A percentile compares a stretch with the other conserved stretches of the same genome.
These are phyloP conservation scores for Cyamopsis tetragonoloba DNA, from an alignment of 306 rosid genomes.

Conservation along the genomic window DNA sequence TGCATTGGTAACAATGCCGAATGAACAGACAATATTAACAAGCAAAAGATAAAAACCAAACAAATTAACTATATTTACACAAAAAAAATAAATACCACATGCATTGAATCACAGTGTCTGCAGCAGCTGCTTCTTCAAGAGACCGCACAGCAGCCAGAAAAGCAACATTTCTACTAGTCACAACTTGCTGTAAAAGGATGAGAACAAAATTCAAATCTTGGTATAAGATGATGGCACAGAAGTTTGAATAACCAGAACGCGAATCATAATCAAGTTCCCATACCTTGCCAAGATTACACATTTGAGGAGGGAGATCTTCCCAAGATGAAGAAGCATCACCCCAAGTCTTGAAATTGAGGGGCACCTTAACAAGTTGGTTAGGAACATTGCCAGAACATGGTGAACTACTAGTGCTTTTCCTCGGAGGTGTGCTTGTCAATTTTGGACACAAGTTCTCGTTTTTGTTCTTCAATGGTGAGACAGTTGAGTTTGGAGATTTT, in stretches of 20 bases:
- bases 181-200: constrained; percentile 46
- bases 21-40: background rate
- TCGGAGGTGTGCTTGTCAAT: constrained; percentile 11
- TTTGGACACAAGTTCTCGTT: constrained; percentile 40
- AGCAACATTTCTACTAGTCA: constrained; percentile 42
- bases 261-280: background rate
- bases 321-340: constrained; percentile 38
- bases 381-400: background rate
- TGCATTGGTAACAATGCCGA: background rate
- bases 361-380: constrained; percentile 42
- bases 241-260: background rate
- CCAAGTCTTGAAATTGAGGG: constrained; percentile 40
- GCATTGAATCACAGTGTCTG: constrained; percentile 51
- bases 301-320: constrained; percentile 43
- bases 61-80: background rate
- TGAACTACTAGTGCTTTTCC: constrained; percentile 30
- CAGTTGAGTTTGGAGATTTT: constrained; percentile 29
- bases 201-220: background rate
- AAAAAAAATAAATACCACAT: constrained; percentile 43
- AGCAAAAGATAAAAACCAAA: background rate
- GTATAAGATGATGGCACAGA: background rate
- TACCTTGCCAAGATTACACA: constrained; percentile 66
- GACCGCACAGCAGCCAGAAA: constrained; percentile 48
- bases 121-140: constrained; percentile 67
- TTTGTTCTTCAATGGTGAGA: constrained; percentile 49